A percentile compares a stretch with the other conserved stretches of the same genome.
Evolutionary conservation across 106 monocot species (phyloP).

Genomic region (Dioscorea alata): DNA sequence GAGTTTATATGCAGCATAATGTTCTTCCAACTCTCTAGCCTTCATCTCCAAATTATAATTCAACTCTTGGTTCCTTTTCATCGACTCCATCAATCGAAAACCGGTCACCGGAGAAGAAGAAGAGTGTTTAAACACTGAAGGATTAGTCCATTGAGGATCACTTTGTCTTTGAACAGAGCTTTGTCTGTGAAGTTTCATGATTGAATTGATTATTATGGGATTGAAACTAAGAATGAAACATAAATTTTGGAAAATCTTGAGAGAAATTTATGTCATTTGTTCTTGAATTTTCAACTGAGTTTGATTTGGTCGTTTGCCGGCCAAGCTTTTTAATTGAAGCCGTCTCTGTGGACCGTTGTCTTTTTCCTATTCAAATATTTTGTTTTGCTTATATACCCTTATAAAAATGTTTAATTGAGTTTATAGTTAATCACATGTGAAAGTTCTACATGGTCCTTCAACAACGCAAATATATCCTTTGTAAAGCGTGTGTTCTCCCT

Average conservation of each 20-base stretch:
- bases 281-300: neutral
- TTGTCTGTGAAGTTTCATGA: neutral
- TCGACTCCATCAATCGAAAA: neutral
- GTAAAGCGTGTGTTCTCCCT: too few relatives aligned
- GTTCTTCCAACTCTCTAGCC: constrained; percentile 87
- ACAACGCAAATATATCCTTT: too few relatives aligned
- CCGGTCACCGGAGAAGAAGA: neutral
- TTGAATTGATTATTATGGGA: too few relatives aligned
- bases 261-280: too few relatives aligned
- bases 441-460: too few relatives aligned
- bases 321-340: neutral
- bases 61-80: neutral
- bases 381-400: too few relatives aligned
- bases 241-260: too few relatives aligned
- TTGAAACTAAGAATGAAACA: too few relatives aligned
- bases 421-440: too few relatives aligned
- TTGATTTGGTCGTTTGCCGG: neutral
- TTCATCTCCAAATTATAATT: constrained; percentile 52
- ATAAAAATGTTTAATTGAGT: too few relatives aligned
- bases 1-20: constrained; percentile 85
- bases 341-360: neutral
- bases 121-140: neutral
- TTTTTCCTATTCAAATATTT: too few relatives aligned
- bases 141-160: neutral
- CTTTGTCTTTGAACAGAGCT: neutral